A percentile compares a stretch with the other conserved stretches of the same genome.
Conservation (phyloP, 305 asterid genomes). For the Lippia alba region DNA sequence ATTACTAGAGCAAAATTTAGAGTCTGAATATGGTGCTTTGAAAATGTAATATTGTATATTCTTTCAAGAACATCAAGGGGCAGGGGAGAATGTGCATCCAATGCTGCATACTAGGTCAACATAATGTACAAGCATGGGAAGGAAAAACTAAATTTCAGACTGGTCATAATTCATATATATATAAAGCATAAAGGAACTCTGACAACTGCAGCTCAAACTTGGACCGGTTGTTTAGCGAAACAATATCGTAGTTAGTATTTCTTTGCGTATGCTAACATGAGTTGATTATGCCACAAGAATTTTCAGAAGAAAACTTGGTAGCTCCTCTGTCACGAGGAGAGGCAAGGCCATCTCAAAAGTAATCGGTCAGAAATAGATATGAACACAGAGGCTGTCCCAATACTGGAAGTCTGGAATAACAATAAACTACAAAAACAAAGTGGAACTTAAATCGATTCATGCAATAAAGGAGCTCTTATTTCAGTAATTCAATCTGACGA, state of each 20-base stretch:
- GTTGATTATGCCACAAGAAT: not conserved
- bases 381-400: not conserved
- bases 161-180: not conserved
- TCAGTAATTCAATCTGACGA: too few species aligned
- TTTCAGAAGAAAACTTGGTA: not conserved
- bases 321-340: slow-evolving; percentile 21
- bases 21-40: not conserved
- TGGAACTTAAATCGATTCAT: not conserved
- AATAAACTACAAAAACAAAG: not conserved
- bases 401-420: not conserved
- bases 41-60: too few species aligned
- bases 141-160: not conserved
- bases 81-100: not conserved
- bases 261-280: not conserved
- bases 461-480: slow-evolving; percentile 10
- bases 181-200: not conserved
- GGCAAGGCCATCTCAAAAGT: slow-evolving; percentile 9
- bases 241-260: not conserved
- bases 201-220: slow-evolving; percentile 12
- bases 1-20: slow-evolving; percentile 1
- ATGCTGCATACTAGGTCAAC: slow-evolving; percentile 13
- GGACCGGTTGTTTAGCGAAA: not conserved
- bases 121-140: slow-evolving; percentile 1
- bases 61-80: slow-evolving; percentile 7
- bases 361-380: not conserved